Base-by-base conservation (phyloP, 2,329 filamentous ascomycete species). In the Monosporascus sp. region DNA sequence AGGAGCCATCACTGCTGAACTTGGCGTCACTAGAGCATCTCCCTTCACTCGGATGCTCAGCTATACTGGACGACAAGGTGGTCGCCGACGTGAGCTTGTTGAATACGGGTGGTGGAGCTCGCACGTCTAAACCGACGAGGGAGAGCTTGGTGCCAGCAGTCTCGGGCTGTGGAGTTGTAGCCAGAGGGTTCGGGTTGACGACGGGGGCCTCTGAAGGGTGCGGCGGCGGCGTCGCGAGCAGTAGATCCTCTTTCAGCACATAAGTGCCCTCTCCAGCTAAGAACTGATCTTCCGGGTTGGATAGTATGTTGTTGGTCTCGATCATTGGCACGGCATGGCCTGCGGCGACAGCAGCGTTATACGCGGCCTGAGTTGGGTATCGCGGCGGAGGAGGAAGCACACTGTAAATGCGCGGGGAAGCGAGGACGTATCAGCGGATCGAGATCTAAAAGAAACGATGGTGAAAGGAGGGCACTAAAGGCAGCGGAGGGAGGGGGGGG, bases 211-310 rank as follows among this genome's bases (percentile, higher is more conserved):
- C 94, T 56, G 92, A 96, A 22, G 94, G 94, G 72, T 99, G 94
- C 15, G 92, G 92, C 58, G 93, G 93, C 53, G 94, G 94, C 36
- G 92, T 97, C 45, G 94, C 93, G 53, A 99, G 86, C 61, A 91
- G 88, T 27, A 99, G 77, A 69, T 96, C 90, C 72, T 99, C 93
- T 69, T 91, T 88, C 44, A 97, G 82, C 22, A 89, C 80, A 67
- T 99, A 99, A 56, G 89, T 64, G 89, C 91, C 94, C 84, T 99
- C 94, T 70, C 93, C 94, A 48, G 93, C 91, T 44, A 96, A 85
- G 61, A 99, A 86, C 68, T 95, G 89, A 72, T 90, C 90, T 63
- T 96, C 92, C 24, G 89, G 93, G 64, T 89, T 88, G 53, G 83
- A 84, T 57, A 99, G 76, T 39, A 85, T 87, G 69, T 97, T 99